A percentile compares a stretch with the other conserved stretches of the same genome.
Evolutionary conservation across 192 early-diverging fungal genomes (phyloP).

Genomic region (Bifiguratus adelaidae): DNA sequence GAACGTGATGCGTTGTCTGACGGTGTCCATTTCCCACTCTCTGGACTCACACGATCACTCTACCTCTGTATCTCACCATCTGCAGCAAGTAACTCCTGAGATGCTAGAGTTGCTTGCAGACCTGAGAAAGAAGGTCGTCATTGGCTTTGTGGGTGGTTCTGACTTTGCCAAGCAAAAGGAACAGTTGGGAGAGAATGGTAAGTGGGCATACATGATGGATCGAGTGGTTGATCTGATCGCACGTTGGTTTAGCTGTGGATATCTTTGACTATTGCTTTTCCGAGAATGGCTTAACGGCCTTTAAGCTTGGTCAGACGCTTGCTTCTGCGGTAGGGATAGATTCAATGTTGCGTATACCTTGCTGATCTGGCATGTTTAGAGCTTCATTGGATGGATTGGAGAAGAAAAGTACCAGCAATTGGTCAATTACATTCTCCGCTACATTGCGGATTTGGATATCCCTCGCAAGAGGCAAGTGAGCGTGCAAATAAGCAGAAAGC

Average conservation of each 20-base stretch:
- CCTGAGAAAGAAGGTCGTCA: conserved; percentile 80
- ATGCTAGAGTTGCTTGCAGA: conserved; percentile 67
- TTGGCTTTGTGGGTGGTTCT: conserved; percentile 96
- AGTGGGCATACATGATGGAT: no score
- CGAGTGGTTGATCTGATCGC: background rate
- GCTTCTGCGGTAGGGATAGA: conserved; percentile 43
- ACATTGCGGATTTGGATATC: conserved; percentile 91
- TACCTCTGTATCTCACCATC: background rate
- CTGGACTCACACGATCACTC: background rate
- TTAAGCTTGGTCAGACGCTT: conserved; percentile 59
- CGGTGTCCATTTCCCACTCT: background rate
- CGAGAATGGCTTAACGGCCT: conserved; percentile 96
- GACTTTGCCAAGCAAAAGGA: conserved; percentile 92
- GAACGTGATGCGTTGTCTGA: no score
- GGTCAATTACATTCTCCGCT: conserved; percentile 85
- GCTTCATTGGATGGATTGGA: conserved; percentile 85
- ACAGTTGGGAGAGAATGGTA: conserved; percentile 83
- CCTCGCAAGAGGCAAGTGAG: conserved; percentile 83
- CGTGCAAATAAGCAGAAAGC: no score
- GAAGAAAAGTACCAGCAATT: conserved; percentile 89
- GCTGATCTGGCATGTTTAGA: conserved; percentile 33
- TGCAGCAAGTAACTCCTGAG: conserved; percentile 62
- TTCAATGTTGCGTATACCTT: background rate
- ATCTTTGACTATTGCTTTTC: conserved; percentile 95
- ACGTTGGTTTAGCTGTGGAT: conserved; percentile 44